Conservation (phyloP, 2,329 filamentous ascomycete genomes). For the Monosporascus cannonballus region DNA sequence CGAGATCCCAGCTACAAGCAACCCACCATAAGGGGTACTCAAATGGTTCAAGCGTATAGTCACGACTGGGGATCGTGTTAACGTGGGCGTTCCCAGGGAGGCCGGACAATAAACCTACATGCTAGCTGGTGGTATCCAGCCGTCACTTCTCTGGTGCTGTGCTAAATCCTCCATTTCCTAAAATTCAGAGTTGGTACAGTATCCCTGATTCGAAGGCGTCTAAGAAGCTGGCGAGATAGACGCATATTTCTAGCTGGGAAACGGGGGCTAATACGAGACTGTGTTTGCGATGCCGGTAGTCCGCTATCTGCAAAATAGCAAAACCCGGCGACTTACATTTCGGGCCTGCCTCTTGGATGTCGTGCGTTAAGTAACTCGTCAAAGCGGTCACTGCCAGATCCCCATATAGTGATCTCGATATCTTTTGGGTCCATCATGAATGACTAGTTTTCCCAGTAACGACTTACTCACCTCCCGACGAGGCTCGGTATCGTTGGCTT, state of each 20-base stretch:
- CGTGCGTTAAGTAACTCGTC: conserved; percentile 42
- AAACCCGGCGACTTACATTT: conserved; percentile 24
- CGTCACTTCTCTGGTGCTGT: conserved; percentile 41
- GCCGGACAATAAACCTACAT: conserved; percentile 30
- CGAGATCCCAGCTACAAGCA: conserved; percentile 39
- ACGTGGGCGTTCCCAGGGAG: neutral
- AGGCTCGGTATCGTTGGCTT: conserved; percentile 42
- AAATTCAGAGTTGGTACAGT: neutral
- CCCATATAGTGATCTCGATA: conserved; percentile 47
- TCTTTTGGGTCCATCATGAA: conserved; percentile 45
- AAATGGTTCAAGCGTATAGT: conserved; percentile 41
- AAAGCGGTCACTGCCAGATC: conserved; percentile 43
- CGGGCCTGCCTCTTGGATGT: conserved; percentile 32
- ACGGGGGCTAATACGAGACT: no score
- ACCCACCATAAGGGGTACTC: conserved; percentile 51
- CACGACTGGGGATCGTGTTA: conserved; percentile 21
- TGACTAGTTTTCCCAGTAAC: conserved; percentile 38
- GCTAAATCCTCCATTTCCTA: conserved; percentile 40
- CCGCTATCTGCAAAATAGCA: neutral
- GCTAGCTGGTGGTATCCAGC: conserved; percentile 49
- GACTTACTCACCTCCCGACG: conserved; percentile 35
- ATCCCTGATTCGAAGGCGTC: neutral
- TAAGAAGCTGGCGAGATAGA: neutral
- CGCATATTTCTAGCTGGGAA: no score
- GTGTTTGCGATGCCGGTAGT: no score